phyloP scores from a whole-genome alignment of 257 asterid species.

The Solanum corneliomulleri region DNA sequence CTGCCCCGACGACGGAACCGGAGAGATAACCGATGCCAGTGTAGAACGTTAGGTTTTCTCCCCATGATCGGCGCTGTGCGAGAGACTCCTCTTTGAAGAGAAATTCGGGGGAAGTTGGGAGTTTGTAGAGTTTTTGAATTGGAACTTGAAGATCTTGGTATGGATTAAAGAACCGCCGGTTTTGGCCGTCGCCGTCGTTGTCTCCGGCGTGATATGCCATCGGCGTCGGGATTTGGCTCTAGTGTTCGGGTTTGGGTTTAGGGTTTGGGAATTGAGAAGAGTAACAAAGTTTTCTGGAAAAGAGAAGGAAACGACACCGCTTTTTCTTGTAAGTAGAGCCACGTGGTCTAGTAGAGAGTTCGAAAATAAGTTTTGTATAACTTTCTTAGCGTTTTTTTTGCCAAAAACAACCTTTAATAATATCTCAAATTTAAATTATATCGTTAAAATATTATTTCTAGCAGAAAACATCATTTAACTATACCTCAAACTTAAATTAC shows the following conservation, averaged over 20 bases:
- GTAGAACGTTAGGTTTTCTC: not conserved
- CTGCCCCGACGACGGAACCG: not conserved
- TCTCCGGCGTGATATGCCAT: constrained; percentile 2
- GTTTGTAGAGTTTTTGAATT: not conserved
- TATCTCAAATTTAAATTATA: too few relatives aligned
- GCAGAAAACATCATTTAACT: too few relatives aligned
- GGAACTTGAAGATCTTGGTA: constrained; percentile 6
- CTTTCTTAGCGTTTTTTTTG: accelerated
- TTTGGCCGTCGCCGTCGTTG: not conserved
- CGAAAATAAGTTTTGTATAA: too few relatives aligned
- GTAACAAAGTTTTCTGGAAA: not conserved
- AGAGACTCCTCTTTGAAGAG: not conserved
- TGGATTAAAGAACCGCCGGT: constrained; percentile 3
- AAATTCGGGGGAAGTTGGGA: not conserved
- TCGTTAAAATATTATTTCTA: too few relatives aligned
- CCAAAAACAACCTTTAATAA: too few relatives aligned
- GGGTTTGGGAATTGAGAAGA: not conserved
- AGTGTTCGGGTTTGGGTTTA: not conserved
- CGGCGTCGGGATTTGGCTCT: not conserved
- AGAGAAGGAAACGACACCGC: not conserved
- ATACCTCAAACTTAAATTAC: too few relatives aligned
- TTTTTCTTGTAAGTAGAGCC: not conserved
- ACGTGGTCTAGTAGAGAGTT: not conserved
- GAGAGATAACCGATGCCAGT: constrained; percentile 5
- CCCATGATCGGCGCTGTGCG: constrained; percentile 3